Evolutionary conservation across 768 basidiomycete genomes (phyloP), one percentile per base, ranked within the genome.

Genomic region (Tremella fuciformis): DNA sequence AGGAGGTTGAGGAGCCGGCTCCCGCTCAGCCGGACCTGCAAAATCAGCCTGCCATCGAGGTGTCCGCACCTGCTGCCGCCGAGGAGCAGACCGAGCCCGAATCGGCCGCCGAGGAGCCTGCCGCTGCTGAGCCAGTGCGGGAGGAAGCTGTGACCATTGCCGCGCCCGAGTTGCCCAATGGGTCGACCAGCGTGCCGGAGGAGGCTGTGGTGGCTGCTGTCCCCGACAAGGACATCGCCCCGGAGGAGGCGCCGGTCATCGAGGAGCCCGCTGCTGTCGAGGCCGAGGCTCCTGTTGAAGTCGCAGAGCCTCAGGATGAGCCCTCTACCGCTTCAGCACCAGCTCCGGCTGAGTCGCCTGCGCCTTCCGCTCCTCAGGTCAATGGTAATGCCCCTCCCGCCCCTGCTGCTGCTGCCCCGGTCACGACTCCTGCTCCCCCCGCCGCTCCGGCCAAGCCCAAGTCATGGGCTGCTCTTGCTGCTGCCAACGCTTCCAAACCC

Each of bases 1-100:
- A 89, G 56, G 91, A 91, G 66, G 82, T 82, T 24, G 91, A 89
- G 57, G 73, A 79, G 77, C 75, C 76, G 29, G 69, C 75, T 18
- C 48, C 51, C 42, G 37, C 63, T n/a, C 62, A 60, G 46, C 40
- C 25, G 8, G 52, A n/a, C 21, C 13, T 25, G 50, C 15, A 60
- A 42, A 58, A 57, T 3, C 47, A 62, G 13, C 48, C 41, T 13
- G 50, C 60, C n/a, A 48, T 59, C 19, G 62, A 59, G 39, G 50
- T 44, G 19, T 25, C 62, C 15, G 53, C 52, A 3, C 44, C 41
- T 19, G 64, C 54, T 16, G 49, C 60, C 15, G 56, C 53, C 18
- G 53, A 53, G 39, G 52, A 64, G 21, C 51, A 60, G 26, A 42
- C 63, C 13, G 64, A 66, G 29, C 53, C 58, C 3, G 63, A 59